Evolutionary conservation across 2,329 filamentous ascomycete species (phyloP).

Genomic region (Aureobasidium sp.): DNA sequence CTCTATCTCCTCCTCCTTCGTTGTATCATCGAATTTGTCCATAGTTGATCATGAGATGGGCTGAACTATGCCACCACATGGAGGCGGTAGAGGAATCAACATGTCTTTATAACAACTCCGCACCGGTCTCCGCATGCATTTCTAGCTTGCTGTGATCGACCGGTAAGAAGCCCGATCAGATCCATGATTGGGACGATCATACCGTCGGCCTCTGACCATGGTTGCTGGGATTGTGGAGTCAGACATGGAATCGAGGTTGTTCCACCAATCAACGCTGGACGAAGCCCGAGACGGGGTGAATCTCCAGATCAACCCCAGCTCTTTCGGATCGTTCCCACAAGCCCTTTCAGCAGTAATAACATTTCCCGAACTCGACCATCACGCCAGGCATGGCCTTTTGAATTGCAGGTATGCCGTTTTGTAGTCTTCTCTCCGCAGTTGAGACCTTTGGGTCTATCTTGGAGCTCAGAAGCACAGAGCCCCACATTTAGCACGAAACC

Average conservation of each 20-base stretch:
- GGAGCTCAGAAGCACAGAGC: too few relatives aligned
- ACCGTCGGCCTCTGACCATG: neutral
- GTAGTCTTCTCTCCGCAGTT: too few relatives aligned
- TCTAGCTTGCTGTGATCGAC: neutral
- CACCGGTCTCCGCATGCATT: neutral
- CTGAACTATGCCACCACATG: too few relatives aligned
- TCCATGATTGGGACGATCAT: neutral
- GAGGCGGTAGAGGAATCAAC: neutral
- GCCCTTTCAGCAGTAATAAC: neutral
- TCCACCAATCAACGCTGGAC: neutral
- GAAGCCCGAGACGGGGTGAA: neutral
- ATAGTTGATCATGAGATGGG: neutral
- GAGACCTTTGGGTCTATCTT: too few relatives aligned
- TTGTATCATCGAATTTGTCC: neutral
- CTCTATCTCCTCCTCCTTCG: neutral
- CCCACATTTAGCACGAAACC: too few relatives aligned
- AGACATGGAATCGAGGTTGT: neutral
- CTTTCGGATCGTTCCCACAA: neutral
- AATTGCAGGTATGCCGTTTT: too few relatives aligned
- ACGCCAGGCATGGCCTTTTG: too few relatives aligned
- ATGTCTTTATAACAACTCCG: neutral
- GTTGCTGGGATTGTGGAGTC: neutral
- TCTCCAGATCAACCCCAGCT: neutral
- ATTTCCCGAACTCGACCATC: neutral
- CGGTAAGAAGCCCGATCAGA: neutral